These are phyloP conservation scores for Flagelloscypha sp. DNA, from an alignment of 768 basidiomycete genomes.

Conservation along the genomic window DNA sequence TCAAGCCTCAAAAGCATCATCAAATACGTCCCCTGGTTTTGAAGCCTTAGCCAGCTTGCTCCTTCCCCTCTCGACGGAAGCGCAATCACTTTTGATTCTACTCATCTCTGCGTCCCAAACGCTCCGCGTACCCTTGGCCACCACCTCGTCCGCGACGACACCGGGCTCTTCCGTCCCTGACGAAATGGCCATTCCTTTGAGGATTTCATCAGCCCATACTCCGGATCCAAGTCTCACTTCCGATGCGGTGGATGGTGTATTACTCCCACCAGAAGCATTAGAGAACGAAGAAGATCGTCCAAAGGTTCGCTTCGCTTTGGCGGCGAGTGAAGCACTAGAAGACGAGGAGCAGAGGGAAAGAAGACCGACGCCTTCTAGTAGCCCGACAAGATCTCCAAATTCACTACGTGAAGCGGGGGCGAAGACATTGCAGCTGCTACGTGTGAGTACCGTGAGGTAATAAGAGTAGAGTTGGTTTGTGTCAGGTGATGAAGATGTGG, in stretches of 20 bases:
- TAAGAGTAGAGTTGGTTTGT: conserved; percentile 54
- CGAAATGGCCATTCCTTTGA: conserved; percentile 58
- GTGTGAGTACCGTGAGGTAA: conserved; percentile 51
- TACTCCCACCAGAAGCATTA: conserved; percentile 24
- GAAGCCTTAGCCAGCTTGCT: conserved; percentile 8
- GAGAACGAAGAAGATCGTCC: conserved; percentile 54
- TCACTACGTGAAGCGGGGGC: conserved; percentile 66
- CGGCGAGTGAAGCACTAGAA: conserved; percentile 30
- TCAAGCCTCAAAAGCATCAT: conserved; percentile 38
- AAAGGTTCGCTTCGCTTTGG: conserved; percentile 43
- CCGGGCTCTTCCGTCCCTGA: conserved; percentile 12
- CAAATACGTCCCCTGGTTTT: conserved; percentile 23
- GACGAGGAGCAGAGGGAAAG: conserved; percentile 33
- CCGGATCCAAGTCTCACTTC: conserved; percentile 55
- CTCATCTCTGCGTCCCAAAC: conserved; percentile 48
- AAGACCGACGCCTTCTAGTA: conserved; percentile 70
- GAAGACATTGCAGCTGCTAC: conserved; percentile 47
- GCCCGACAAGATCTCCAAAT: conserved; percentile 60
- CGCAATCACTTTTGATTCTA: conserved; percentile 36
- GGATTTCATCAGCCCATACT: conserved; percentile 57
- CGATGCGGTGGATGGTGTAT: conserved; percentile 23
- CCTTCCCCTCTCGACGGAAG: conserved; percentile 19
- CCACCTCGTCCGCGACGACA: conserved; percentile 25
- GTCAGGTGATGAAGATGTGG: conserved; percentile 28
- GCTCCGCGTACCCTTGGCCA: conserved; percentile 41